These are phyloP conservation scores for Trichoderma reesei DNA, from an alignment of 495 filamentous ascomycete species.

Conservation along the genomic window DNA sequence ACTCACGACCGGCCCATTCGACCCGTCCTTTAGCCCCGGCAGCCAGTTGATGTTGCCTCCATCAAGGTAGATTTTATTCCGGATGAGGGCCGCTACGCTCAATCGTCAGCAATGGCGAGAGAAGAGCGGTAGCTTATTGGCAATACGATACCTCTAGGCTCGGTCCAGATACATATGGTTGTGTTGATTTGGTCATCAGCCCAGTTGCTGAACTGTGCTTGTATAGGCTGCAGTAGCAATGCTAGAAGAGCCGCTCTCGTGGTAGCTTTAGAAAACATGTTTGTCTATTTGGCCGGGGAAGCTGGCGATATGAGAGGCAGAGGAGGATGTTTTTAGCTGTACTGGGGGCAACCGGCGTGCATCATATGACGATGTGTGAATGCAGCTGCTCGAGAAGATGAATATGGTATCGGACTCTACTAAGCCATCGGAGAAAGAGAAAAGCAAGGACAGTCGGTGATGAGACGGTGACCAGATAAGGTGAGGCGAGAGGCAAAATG, in stretches of 20 bases:
- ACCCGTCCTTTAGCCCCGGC: slow-evolving; percentile 32
- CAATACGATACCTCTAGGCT: slow-evolving; percentile 36
- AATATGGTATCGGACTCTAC: not conserved
- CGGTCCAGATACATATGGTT: slow-evolving; percentile 49
- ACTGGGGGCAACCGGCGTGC: not conserved
- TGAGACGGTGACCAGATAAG: not conserved
- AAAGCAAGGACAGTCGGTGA: not conserved
- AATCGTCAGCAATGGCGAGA: slow-evolving; percentile 15
- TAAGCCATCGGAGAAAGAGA: not conserved
- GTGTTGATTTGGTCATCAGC: slow-evolving; percentile 33
- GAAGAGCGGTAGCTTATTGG: not conserved
- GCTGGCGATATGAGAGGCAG: not conserved
- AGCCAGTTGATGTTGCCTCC: slow-evolving; percentile 48
- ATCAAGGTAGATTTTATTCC: slow-evolving; percentile 60
- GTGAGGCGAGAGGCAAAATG: not conserved
- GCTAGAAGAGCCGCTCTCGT: not conserved
- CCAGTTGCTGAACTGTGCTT: slow-evolving; percentile 31
- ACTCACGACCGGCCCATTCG: not conserved
- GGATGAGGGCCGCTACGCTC: slow-evolving; percentile 47
- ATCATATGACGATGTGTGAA: not conserved
- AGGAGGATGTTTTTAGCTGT: not conserved
- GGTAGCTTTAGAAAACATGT: not conserved
- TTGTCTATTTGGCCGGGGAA: not conserved
- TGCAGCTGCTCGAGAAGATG: not conserved
- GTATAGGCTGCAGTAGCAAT: not conserved